Evolutionary conservation across 2,329 filamentous ascomycete genomes (phyloP).

Genomic region (Colletotrichum endophyticum): DNA sequence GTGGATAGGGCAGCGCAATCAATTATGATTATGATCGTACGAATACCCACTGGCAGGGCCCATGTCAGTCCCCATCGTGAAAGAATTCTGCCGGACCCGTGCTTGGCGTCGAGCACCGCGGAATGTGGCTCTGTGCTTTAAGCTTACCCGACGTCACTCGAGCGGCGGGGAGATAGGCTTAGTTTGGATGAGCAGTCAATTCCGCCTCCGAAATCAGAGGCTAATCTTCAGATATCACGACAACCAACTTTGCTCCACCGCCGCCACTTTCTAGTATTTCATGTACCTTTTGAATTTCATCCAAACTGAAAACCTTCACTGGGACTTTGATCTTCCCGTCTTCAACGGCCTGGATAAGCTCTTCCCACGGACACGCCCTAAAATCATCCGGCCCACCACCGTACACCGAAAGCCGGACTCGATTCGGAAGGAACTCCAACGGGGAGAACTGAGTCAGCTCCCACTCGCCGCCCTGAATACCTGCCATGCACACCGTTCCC

Average conservation of each 20-base stretch:
- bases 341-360: not conserved
- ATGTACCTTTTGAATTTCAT: not conserved
- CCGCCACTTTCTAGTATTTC: not conserved
- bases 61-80: not conserved
- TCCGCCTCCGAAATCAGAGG: not conserved
- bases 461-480: not conserved
- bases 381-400: not conserved
- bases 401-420: not conserved
- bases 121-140: not conserved
- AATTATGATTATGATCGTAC: not conserved
- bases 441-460: not conserved
- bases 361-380: not conserved
- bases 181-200: not conserved
- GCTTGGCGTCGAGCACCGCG: not conserved
- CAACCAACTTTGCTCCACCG: not conserved
- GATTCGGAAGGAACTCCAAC: not conserved
- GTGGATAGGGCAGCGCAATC: not conserved
- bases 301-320: not conserved
- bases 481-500: not conserved
- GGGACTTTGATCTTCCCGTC: not conserved
- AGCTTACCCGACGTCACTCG: not conserved
- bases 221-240: not conserved
- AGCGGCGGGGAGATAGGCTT: not conserved
- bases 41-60: not conserved
- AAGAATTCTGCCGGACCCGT: not conserved